Conservation (phyloP, 164 flowering plant genomes). For the Akebia trifoliata region DNA sequence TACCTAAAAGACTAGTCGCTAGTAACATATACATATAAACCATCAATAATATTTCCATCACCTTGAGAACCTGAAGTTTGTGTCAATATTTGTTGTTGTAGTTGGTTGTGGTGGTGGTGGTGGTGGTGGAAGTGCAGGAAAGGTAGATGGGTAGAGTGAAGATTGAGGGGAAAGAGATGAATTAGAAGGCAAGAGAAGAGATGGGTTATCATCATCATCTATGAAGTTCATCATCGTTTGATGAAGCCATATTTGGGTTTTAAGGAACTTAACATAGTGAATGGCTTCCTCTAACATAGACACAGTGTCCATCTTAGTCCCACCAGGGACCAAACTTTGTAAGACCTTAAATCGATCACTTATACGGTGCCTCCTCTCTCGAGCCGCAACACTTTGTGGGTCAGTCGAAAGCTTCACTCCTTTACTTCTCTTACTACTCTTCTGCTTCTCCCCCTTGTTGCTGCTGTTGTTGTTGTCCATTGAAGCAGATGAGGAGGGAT, state of each 20-base stretch:
- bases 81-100: too few species aligned
- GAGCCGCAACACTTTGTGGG: conserved; percentile 84
- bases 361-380: conserved; percentile 72
- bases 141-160: not conserved
- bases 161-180: not conserved
- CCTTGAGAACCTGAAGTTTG: conserved; percentile 16
- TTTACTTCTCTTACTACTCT: conserved; percentile 13
- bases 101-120: conserved; percentile 1
- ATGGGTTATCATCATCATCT: too few species aligned
- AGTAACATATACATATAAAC: conserved; percentile 6
- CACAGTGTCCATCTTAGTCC: conserved; percentile 75
- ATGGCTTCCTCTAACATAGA: conserved; percentile 84
- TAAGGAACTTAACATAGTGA: conserved; percentile 75
- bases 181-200: too few species aligned
- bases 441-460: conserved; percentile 14
- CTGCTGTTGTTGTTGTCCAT: not conserved
- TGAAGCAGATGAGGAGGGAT: conserved; percentile 7
- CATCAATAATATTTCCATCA: conserved; percentile 2
- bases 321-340: conserved; percentile 79
- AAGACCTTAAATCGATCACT: conserved; percentile 73
- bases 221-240: conserved; percentile 35
- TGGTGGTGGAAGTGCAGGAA: not conserved
- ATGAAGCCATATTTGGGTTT: conserved; percentile 72
- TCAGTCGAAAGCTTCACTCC: conserved; percentile 63
- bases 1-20: too few species aligned